phyloP scores from a whole-genome alignment of 139 green algal genomes.

The Chlamydomonas sphaeroides region DNA sequence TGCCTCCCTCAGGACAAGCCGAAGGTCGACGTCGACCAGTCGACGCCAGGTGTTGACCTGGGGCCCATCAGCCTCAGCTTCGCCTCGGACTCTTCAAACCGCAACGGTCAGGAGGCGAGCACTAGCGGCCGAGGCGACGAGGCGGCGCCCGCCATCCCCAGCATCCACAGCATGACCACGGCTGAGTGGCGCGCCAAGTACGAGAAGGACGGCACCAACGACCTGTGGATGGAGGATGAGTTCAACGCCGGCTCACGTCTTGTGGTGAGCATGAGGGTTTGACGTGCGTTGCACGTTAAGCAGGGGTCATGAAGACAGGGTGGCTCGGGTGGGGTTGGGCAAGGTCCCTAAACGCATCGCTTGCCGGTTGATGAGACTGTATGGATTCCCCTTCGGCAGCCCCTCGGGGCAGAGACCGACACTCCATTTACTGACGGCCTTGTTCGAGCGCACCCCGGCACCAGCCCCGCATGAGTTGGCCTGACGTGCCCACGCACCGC shows the following conservation, averaged over 20 bases:
- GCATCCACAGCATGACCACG: slow-evolving; percentile 80
- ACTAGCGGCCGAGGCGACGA: neutral
- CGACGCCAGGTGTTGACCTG: slow-evolving; percentile 39
- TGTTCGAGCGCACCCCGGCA: no score
- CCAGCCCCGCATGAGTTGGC: no score
- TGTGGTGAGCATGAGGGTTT: slow-evolving; percentile 65
- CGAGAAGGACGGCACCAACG: slow-evolving; percentile 84
- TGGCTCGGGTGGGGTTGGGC: no score
- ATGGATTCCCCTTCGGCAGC: neutral
- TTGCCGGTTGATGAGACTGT: neutral
- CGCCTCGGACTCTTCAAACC: slow-evolving; percentile 27
- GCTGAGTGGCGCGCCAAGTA: slow-evolving; percentile 83
- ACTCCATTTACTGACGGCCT: no score
- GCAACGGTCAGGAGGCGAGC: neutral
- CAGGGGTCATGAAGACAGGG: no score
- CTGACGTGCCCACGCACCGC: no score
- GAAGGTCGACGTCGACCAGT: slow-evolving; percentile 2
- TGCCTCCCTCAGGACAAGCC: no score
- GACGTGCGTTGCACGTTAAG: no score
- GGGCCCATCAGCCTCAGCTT: slow-evolving; percentile 78
- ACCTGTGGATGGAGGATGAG: slow-evolving; percentile 95
- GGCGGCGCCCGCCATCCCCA: slow-evolving; percentile 23
- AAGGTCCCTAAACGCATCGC: no score
- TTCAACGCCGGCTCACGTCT: slow-evolving; percentile 92
- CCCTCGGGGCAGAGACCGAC: no score